Evolutionary conservation across 345 rosid genomes (phyloP).

Genomic region (Bretschneidera sinensis): DNA sequence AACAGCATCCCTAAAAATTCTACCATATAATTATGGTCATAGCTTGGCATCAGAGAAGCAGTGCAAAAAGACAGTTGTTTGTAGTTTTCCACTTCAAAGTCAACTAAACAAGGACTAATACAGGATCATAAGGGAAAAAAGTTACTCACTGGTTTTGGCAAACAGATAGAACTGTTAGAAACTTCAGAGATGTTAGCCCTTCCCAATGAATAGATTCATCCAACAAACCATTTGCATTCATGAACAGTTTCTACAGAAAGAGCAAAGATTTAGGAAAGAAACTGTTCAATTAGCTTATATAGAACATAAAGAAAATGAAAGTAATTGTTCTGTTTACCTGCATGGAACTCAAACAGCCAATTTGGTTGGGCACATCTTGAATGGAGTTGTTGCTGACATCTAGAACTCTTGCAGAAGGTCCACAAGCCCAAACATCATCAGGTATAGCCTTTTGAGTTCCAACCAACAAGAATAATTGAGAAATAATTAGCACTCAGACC

Average conservation of each 20-base stretch:
- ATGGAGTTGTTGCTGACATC: conserved; percentile 63
- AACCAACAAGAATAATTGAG: conserved; percentile 16
- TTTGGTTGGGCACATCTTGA: conserved; percentile 43
- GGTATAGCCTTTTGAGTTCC: conserved; percentile 57
- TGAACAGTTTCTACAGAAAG: conserved; percentile 54
- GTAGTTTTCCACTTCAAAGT: no score
- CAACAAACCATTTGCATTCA: conserved; percentile 56
- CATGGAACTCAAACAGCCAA: conserved; percentile 47
- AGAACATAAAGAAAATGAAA: neutral
- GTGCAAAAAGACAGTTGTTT: no score
- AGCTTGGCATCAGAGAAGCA: no score
- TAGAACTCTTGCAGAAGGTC: conserved; percentile 53
- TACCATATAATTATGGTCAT: no score
- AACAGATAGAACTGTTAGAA: conserved; percentile 53
- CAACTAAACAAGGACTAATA: neutral
- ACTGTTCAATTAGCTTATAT: neutral
- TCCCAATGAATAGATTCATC: conserved; percentile 74
- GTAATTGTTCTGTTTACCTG: conserved; percentile 35
- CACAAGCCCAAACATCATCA: conserved; percentile 67
- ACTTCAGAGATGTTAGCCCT: conserved; percentile 52
- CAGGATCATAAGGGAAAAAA: neutral
- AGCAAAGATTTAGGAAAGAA: conserved; percentile 6
- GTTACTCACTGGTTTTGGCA: conserved; percentile 62
- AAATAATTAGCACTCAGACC: neutral
- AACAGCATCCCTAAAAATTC: no score